A percentile compares a stretch with the other conserved stretches of the same genome.
phyloP scores from a whole-genome alignment of 1,139 yeast genomes.

The Sugiyamaella sp. region DNA sequence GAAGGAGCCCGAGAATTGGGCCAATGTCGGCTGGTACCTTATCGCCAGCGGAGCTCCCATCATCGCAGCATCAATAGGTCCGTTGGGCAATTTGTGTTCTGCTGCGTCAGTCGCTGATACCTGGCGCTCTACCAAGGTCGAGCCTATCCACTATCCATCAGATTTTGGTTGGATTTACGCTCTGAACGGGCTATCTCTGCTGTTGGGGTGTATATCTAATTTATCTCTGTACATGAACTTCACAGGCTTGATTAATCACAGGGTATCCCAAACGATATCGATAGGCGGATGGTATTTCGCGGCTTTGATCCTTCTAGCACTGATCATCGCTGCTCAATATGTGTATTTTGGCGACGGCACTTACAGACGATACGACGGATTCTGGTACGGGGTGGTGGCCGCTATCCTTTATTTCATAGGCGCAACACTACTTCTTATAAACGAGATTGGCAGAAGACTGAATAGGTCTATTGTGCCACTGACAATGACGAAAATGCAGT shows the following conservation, averaged over 20 bases:
- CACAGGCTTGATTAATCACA: conserved; percentile 57
- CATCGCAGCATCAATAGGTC: conserved; percentile 75
- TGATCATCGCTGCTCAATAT: conserved; percentile 46
- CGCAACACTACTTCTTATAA: conserved; percentile 54
- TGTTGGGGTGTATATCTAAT: conserved; percentile 68
- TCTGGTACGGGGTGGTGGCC: conserved; percentile 75
- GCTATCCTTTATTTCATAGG: conserved; percentile 61
- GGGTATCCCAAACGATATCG: conserved; percentile 51
- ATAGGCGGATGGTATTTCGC: conserved; percentile 67
- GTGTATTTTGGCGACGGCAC: conserved; percentile 31
- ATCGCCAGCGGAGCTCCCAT: conserved; percentile 71
- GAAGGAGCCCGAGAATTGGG: conserved; percentile 21
- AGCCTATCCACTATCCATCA: conserved; percentile 27
- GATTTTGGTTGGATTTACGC: conserved; percentile 52
- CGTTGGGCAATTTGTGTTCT: conserved; percentile 72
- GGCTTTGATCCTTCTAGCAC: conserved; percentile 52
- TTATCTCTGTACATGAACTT: conserved; percentile 67
- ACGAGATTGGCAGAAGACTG: conserved; percentile 65
- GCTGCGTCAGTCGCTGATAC: conserved; percentile 70
- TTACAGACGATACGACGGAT: conserved; percentile 57
- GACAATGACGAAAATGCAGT: conserved; percentile 58
- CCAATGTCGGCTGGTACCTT: conserved; percentile 52
- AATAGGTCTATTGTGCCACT: conserved; percentile 41
- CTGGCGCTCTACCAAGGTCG: conserved; percentile 53
- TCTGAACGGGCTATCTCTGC: conserved; percentile 63